Evolutionary conservation across 495 filamentous ascomycete genomes (phyloP).

Genomic region (Neurospora discreta): DNA sequence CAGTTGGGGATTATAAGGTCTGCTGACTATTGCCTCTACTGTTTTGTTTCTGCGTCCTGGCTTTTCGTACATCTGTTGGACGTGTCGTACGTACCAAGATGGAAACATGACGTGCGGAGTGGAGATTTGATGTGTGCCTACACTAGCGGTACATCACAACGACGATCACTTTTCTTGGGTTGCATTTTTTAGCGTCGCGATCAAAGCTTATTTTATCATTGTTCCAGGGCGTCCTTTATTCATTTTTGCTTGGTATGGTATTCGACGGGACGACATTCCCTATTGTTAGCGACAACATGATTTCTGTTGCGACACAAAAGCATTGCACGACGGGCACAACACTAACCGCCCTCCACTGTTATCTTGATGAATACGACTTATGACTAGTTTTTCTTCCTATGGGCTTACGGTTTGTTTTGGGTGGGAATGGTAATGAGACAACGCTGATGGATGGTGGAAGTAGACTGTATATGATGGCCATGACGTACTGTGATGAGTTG

Average conservation of each 20-base stretch:
- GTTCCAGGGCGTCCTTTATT: neutral
- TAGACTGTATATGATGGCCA: neutral
- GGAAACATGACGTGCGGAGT: neutral
- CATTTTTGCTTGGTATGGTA: neutral
- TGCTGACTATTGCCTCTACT: neutral
- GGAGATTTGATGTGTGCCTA: neutral
- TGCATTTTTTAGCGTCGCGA: neutral
- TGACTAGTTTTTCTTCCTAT: neutral
- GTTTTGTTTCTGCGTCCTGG: neutral
- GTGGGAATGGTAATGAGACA: neutral
- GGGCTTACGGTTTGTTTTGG: neutral
- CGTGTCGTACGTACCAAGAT: neutral
- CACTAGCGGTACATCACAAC: neutral
- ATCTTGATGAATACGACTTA: neutral
- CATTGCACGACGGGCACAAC: neutral
- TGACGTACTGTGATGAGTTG: neutral
- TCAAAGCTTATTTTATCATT: neutral
- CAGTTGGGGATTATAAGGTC: conserved; percentile 66
- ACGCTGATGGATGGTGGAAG: neutral
- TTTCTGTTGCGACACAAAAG: neutral
- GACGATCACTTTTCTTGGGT: neutral
- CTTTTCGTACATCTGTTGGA: conserved; percentile 2
- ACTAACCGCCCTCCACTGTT: neutral
- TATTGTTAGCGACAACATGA: neutral
- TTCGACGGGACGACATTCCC: neutral